These are phyloP conservation scores for Xylariales sp. DNA, from an alignment of 2,329 filamentous ascomycete genomes.

Conservation along the genomic window DNA sequence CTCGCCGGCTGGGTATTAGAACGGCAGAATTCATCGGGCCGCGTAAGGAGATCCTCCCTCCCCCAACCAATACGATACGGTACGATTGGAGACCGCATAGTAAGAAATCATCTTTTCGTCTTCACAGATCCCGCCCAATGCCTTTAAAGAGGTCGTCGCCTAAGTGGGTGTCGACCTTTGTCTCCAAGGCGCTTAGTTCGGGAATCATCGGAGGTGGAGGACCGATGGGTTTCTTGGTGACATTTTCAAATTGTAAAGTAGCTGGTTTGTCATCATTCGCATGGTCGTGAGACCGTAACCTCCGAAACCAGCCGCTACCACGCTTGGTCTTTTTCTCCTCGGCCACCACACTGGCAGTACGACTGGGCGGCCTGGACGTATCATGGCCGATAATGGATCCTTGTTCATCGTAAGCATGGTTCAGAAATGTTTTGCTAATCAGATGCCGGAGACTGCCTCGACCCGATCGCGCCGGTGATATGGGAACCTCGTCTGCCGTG, in stretches of 20 bases:
- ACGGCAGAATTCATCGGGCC: slow-evolving; percentile 27
- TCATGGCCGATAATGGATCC: slow-evolving; percentile 52
- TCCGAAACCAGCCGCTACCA: slow-evolving; percentile 69
- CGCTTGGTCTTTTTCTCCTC: slow-evolving; percentile 67
- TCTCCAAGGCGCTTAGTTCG: slow-evolving; percentile 64
- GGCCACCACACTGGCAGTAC: slow-evolving; percentile 59
- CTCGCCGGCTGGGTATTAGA: slow-evolving; percentile 40
- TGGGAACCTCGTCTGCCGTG: slow-evolving; percentile 61
- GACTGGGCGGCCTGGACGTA: slow-evolving; percentile 61
- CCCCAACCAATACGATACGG: slow-evolving; percentile 1
- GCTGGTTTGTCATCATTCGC: slow-evolving; percentile 53
- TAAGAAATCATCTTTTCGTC: slow-evolving; percentile 26
- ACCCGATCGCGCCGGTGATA: slow-evolving; percentile 64
- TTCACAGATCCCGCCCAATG: slow-evolving; percentile 52
- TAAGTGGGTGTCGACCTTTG: slow-evolving; percentile 59
- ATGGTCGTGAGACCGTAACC: slow-evolving; percentile 57
- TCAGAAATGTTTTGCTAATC: slow-evolving; percentile 67
- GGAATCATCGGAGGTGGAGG: slow-evolving; percentile 72
- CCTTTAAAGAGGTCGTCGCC: slow-evolving; percentile 69
- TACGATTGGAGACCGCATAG: background rate
- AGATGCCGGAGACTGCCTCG: slow-evolving; percentile 69
- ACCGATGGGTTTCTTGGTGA: slow-evolving; percentile 55
- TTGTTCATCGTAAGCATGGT: slow-evolving; percentile 62
- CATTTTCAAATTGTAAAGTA: slow-evolving; percentile 57
- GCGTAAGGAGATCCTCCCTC: background rate